phyloP scores from a whole-genome alignment of 2,329 filamentous ascomycete genomes.

The Apiospora phragmitis region DNA sequence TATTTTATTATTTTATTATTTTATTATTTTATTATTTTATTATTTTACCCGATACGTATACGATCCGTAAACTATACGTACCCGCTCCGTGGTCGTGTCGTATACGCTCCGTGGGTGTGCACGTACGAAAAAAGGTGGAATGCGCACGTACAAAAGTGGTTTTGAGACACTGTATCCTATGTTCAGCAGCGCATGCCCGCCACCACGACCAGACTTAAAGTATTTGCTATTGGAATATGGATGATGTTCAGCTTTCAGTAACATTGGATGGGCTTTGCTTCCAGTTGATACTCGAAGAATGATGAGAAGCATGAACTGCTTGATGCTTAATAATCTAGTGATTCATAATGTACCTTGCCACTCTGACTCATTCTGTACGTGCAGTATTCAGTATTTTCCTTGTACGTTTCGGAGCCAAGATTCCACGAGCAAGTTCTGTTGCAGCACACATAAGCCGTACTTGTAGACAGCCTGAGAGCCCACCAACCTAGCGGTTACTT shows the following conservation, averaged over 20 bases:
- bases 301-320: not conserved
- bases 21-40: too few species aligned
- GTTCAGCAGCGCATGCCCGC: too few species aligned
- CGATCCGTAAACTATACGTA: too few species aligned
- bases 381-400: not conserved
- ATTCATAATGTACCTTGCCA: not conserved
- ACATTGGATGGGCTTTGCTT: not conserved
- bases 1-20: too few species aligned
- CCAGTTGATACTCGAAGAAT: not conserved
- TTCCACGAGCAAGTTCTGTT: not conserved
- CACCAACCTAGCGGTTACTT: not conserved
- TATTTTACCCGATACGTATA: too few species aligned
- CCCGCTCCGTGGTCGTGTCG: too few species aligned
- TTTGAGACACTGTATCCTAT: too few species aligned
- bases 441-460: not conserved
- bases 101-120: too few species aligned
- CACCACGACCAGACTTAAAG: not conserved
- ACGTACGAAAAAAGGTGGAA: too few species aligned
- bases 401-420: not conserved
- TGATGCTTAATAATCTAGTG: not conserved
- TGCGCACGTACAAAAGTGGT: too few species aligned
- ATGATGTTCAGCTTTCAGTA: not conserved
- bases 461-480: not conserved
- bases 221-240: not conserved
- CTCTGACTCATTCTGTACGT: not conserved